These are phyloP conservation scores for Cylindrotheca fusiformis DNA, from an alignment of 108 stramenopile species.

Conservation along the genomic window DNA sequence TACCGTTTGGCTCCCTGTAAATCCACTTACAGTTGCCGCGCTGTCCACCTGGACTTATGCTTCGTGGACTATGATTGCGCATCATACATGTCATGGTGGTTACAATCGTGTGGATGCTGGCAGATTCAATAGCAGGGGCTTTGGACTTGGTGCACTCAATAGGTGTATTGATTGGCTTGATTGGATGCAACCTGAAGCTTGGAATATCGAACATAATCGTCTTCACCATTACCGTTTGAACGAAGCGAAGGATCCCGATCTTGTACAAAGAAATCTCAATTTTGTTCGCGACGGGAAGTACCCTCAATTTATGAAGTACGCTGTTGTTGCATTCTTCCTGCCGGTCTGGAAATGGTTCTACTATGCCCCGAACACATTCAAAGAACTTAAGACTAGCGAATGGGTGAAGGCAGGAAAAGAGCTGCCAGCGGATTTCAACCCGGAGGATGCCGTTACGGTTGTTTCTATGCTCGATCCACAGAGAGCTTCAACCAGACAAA, in stretches of 20 bases:
- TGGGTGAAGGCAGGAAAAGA: constrained; percentile 44
- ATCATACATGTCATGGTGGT: constrained; percentile 87
- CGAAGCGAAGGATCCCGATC: constrained; percentile 83
- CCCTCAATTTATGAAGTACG: constrained; percentile 59
- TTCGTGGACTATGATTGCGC: constrained; percentile 89
- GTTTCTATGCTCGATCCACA: constrained; percentile 30
- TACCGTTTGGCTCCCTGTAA: constrained; percentile 41
- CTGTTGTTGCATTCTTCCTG: constrained; percentile 45
- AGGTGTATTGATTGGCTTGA: constrained; percentile 84
- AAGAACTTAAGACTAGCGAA: constrained; percentile 78
- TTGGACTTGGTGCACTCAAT: constrained; percentile 70
- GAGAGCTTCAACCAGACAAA: constrained; percentile 7
- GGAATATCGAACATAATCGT: constrained; percentile 94
- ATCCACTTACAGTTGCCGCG: constrained; percentile 59
- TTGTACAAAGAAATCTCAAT: constrained; percentile 81
- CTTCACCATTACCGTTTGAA: constrained; percentile 85
- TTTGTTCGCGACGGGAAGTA: constrained; percentile 54
- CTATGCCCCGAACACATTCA: constrained; percentile 92
- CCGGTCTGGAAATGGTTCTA: constrained; percentile 91
- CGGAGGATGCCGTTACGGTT: constrained; percentile 70
- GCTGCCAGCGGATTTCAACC: constrained; percentile 58
- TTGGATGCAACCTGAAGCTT: constrained; percentile 91
- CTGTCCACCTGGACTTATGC: constrained; percentile 69
- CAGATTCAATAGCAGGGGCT: constrained; percentile 73
- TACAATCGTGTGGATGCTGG: constrained; percentile 78